Percentiles rank a stretch among this genome's conserved stretches.
phyloP scores from a whole-genome alignment of 345 rosid species.

The Viola odorata region DNA sequence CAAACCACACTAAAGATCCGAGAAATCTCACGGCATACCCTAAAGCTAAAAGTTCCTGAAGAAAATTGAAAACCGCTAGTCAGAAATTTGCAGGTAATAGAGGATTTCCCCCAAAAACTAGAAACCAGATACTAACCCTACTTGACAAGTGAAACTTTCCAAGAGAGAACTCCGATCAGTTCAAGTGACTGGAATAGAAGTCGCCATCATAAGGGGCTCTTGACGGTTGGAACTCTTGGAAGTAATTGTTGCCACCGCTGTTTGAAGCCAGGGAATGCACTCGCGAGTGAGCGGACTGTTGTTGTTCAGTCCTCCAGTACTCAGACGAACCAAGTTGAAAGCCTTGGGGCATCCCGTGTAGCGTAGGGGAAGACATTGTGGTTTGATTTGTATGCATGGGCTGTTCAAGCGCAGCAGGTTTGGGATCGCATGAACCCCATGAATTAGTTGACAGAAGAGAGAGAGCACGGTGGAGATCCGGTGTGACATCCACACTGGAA shows the following conservation, averaged over 20 bases:
- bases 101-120: background rate
- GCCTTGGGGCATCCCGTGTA: conserved; percentile 24
- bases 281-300: conserved; percentile 24
- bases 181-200: conserved; percentile 40
- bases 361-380: conserved; percentile 26
- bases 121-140: conserved; percentile 5
- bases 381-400: conserved; percentile 21
- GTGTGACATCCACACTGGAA: conserved; percentile 45
- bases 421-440: conserved; percentile 47
- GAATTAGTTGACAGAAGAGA: conserved; percentile 98
- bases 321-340: conserved; percentile 28
- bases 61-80: background rate
- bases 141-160: background rate
- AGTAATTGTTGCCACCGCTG: conserved; percentile 27
- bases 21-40: background rate
- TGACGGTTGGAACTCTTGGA: conserved; percentile 39
- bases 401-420: conserved; percentile 37
- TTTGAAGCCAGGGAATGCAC: conserved; percentile 23
- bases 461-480: conserved; percentile 92
- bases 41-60: background rate
- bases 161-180: conserved; percentile 22
- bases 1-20: background rate
- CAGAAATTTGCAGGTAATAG: background rate
- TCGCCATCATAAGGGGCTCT: conserved; percentile 33
- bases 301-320: conserved; percentile 38